phyloP scores from a whole-genome alignment of 2,329 filamentous ascomycete species.

The Blastomyces gilchristii region DNA sequence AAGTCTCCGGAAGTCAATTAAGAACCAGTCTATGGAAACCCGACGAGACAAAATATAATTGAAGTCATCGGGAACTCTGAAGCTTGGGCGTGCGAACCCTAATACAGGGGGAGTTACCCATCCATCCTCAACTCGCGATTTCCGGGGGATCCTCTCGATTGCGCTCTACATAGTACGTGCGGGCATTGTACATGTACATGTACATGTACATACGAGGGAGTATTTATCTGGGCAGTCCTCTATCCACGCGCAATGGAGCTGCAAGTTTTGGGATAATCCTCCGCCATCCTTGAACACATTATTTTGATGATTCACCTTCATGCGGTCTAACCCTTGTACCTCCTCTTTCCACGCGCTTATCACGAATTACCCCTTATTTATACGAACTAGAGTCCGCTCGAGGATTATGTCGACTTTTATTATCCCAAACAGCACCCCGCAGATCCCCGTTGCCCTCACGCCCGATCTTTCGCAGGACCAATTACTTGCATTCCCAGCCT shows the following conservation, averaged over 20 bases:
- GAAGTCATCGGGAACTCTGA: neutral
- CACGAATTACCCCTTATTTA: neutral
- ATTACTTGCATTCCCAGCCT: conserved; percentile 43
- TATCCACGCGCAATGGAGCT: neutral
- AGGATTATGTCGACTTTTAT: conserved; percentile 35
- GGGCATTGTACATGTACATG: too few relatives aligned
- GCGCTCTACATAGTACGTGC: too few relatives aligned
- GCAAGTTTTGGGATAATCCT: neutral
- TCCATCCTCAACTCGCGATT: too few relatives aligned
- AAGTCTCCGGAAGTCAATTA: neutral
- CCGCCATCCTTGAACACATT: neutral
- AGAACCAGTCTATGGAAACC: neutral
- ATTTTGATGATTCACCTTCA: neutral
- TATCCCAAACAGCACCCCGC: conserved; percentile 25
- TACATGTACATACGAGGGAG: too few relatives aligned
- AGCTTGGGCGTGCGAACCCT: neutral
- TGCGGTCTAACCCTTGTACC: neutral
- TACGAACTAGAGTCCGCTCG: neutral
- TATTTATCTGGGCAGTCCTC: too few relatives aligned
- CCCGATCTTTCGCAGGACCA: conserved; percentile 36
- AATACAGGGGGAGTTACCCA: neutral
- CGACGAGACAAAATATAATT: neutral
- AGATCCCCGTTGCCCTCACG: conserved; percentile 35
- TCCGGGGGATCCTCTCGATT: too few relatives aligned
- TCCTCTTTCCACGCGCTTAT: neutral